phyloP scores from a whole-genome alignment of 169 alveolate genomes.

The Plasmodium cynomolgi region DNA sequence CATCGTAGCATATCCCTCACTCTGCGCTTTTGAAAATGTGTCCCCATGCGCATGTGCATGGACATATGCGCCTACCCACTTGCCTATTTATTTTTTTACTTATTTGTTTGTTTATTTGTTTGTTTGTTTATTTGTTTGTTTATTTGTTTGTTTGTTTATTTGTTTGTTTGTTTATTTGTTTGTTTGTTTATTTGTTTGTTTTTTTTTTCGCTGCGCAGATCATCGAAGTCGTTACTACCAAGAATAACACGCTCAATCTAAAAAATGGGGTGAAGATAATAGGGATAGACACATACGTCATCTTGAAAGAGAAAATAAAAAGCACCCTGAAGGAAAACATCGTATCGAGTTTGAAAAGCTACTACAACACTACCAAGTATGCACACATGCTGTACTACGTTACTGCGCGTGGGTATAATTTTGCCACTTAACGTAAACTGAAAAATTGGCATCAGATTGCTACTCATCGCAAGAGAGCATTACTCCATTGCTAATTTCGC shows the following conservation, averaged over 20 bases:
- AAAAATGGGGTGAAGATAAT: conserved; percentile 63
- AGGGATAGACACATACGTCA: conserved; percentile 66
- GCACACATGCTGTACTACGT: neutral
- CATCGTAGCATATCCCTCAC: neutral
- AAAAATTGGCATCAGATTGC: neutral
- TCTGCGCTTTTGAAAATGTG: neutral
- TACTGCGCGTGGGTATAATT: neutral
- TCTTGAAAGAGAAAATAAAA: conserved; percentile 64
- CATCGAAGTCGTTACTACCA: conserved; percentile 60
- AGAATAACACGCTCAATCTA: conserved; percentile 27
- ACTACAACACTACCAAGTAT: conserved; percentile 54
- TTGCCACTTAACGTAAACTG: neutral
- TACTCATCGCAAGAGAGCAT: neutral
- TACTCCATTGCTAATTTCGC: neutral
- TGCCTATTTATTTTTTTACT: neutral
- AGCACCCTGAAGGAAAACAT: conserved; percentile 53
- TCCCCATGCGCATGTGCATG: neutral
- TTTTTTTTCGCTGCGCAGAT: conserved; percentile 13
- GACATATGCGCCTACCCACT: neutral
- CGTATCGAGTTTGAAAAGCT: conserved; percentile 36
- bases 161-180: neutral
- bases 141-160: neutral
- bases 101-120: neutral
- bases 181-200: neutral
- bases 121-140: too few relatives aligned